Evolutionary conservation across 2,329 filamentous ascomycete genomes (phyloP).

Genomic region (Aspergillus oerlinghausenensis): DNA sequence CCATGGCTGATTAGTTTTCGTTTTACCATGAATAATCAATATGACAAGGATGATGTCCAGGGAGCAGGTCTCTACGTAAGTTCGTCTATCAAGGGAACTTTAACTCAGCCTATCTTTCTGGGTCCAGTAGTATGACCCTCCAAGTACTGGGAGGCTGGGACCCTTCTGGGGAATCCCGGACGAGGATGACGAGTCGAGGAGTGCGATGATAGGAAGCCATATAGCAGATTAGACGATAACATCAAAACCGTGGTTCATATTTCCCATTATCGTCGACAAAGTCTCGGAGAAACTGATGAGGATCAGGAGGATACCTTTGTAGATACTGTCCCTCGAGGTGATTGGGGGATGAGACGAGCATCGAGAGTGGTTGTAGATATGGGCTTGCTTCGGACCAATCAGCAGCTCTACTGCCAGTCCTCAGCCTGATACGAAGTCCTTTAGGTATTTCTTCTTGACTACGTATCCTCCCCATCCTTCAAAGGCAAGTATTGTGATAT

Average conservation of each 20-base stretch:
- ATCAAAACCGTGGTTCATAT: not conserved
- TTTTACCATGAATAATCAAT: not conserved
- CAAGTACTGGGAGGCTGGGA: not conserved
- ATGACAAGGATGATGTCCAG: not conserved
- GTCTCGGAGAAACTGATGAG: not conserved
- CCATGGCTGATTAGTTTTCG: not conserved
- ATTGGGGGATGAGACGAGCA: slow-evolving; percentile 3
- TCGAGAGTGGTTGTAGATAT: slow-evolving; percentile 28
- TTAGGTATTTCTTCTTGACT: not conserved
- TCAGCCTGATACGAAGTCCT: not conserved
- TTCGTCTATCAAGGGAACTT: not conserved
- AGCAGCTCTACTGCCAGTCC: slow-evolving; percentile 7
- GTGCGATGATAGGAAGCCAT: not conserved
- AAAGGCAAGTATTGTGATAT: not conserved
- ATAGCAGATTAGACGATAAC: not conserved
- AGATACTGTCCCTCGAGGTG: not conserved
- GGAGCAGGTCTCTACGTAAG: not conserved
- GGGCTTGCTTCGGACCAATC: slow-evolving; percentile 19
- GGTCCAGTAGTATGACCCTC: not conserved
- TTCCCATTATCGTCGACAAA: not conserved
- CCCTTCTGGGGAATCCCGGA: not conserved
- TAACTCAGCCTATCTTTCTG: not conserved
- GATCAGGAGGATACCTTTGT: not conserved
- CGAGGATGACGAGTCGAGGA: not conserved
- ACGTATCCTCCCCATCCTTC: not conserved